Evolutionary conservation across 2,329 filamentous ascomycete genomes (phyloP), one percentile per base, ranked within the genome.

Genomic region (Neofusicoccum ribis): DNA sequence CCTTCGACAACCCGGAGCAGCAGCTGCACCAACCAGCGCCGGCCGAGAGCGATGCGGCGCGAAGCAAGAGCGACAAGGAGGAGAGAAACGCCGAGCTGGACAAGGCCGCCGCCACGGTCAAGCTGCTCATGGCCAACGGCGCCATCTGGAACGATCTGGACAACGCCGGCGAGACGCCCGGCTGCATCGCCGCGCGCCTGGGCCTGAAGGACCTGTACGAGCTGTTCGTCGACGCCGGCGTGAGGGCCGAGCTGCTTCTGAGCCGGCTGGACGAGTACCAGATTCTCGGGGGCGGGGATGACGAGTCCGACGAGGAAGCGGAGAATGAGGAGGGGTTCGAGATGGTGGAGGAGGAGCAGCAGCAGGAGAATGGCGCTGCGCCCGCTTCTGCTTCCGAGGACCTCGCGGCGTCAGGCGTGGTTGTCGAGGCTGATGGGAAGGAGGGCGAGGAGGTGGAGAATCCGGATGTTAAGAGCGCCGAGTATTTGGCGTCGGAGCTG

Each of bases 111-210:
- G 86, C 88, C 61, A 89, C 89, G 0, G 81, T 97, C 4, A 85
- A 86, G 70, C 86, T 95, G 73, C 84, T 98, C 7, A 88, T 98
- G 67, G 85, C 93, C 72, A 90, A 91, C 70, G 95, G 95, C 37
- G 95, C 92, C 11, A 97, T 98, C 70, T 99, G 95, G 95, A 99
- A 99, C 80, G 93, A 97, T 76, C 82, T 98, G 64, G 92, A 98
- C 77, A 80, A 83, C 69, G 89, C 91, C 70, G 86, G 92, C 71
- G 94, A 98, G 82, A 98, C 95, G 3, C 93, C 95, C 0, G 95
- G 93, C 7, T 98, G 94, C 76, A 81, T 97, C 49, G 95, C 95
- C 8, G 83, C 84, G 34, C 76, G 86, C 51, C 69, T 97, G 27
- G 89, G 90, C 0, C 81, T 91, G 71, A 83, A 79, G 63, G 84